These are phyloP conservation scores for Rhodamnia rubescens DNA, from an alignment of 345 rosid genomes.

Conservation along the genomic window DNA sequence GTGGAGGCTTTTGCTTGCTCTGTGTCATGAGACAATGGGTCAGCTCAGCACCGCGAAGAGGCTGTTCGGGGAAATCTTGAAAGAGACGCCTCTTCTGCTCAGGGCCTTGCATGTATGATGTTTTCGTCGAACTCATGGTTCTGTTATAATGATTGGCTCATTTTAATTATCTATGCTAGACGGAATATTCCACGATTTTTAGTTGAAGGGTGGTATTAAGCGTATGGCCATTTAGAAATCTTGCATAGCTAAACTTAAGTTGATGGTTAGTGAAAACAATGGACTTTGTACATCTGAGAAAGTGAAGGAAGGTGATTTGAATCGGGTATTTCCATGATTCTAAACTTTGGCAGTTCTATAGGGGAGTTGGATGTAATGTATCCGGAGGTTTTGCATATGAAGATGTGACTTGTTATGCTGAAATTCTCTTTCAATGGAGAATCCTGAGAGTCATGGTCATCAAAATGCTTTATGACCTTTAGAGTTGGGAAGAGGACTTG, in stretches of 20 bases:
- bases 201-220: neutral
- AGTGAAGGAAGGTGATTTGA: neutral
- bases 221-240: neutral
- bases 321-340: neutral
- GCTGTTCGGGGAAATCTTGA: conserved; percentile 51
- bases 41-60: conserved; percentile 53
- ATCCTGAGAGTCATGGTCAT: neutral
- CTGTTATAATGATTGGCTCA: neutral
- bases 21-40: conserved; percentile 77
- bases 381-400: neutral
- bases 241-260: neutral
- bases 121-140: neutral
- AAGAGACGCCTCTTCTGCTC: conserved; percentile 62
- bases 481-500: neutral
- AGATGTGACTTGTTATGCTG: neutral
- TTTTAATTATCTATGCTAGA: neutral
- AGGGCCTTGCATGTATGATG: conserved; percentile 83
- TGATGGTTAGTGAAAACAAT: neutral
- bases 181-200: neutral
- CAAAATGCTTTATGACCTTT: neutral
- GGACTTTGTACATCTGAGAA: neutral
- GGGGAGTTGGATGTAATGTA: neutral
- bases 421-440: neutral
- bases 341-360: neutral
- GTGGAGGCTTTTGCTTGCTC: conserved; percentile 85